Evolutionary conservation across 2,329 filamentous ascomycete species (phyloP).

Genomic region (Claviceps arundinis): DNA sequence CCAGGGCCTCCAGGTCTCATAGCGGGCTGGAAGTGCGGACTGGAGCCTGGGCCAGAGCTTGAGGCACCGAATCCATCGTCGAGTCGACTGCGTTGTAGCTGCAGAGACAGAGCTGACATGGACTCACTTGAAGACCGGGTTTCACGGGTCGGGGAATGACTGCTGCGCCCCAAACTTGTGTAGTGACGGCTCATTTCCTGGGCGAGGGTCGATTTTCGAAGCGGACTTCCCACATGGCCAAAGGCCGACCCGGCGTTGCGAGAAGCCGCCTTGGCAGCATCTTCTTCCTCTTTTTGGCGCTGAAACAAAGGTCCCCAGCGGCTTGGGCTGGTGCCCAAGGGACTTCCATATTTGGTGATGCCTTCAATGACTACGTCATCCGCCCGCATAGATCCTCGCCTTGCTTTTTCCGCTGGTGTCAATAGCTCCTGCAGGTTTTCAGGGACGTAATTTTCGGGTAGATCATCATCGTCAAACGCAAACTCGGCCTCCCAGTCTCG

Average conservation of each 20-base stretch:
- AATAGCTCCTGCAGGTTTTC: slow-evolving; percentile 53
- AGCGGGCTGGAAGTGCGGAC: slow-evolving; percentile 38
- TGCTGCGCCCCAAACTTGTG: slow-evolving; percentile 22
- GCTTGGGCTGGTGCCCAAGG: slow-evolving; percentile 44
- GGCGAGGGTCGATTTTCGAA: slow-evolving; percentile 49
- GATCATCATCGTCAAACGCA: slow-evolving; percentile 58
- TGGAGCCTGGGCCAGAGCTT: slow-evolving; percentile 24
- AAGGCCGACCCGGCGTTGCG: slow-evolving; percentile 38
- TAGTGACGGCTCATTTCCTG: slow-evolving; percentile 32
- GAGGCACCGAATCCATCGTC: slow-evolving; percentile 21
- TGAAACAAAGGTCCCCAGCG: slow-evolving; percentile 49
- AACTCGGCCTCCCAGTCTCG: slow-evolving; percentile 56
- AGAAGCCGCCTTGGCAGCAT: slow-evolving; percentile 22
- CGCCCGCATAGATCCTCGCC: slow-evolving; percentile 41
- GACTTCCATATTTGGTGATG: slow-evolving; percentile 47
- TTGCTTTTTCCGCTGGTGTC: slow-evolving; percentile 53
- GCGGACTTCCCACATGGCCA: slow-evolving; percentile 51
- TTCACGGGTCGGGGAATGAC: slow-evolving; percentile 21
- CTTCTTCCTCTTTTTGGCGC: slow-evolving; percentile 46
- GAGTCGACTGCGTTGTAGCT: slow-evolving; percentile 47
- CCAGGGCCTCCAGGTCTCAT: slow-evolving; percentile 25
- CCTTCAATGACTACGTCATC: slow-evolving; percentile 37
- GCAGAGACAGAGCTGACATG: slow-evolving; percentile 46
- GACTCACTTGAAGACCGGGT: slow-evolving; percentile 33
- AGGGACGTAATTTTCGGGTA: slow-evolving; percentile 52